Evolutionary conservation across 2,329 filamentous ascomycete genomes (phyloP).

Genomic region (Aspergillus fumigatus): DNA sequence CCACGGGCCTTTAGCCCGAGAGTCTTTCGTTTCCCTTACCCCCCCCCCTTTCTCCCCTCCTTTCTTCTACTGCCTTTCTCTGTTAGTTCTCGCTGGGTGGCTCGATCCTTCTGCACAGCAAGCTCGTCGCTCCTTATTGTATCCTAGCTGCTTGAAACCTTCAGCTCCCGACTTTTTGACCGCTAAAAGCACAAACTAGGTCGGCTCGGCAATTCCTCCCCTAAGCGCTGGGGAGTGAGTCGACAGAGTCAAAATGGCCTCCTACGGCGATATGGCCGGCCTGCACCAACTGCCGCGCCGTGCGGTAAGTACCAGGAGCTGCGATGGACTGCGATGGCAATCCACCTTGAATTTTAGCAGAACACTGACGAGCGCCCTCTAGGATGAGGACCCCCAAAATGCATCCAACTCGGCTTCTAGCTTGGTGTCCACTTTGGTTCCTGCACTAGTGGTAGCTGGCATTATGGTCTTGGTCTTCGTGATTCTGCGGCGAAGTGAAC

Average conservation of each 20-base stretch:
- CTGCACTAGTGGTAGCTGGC: slow-evolving; percentile 42
- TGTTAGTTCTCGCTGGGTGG: neutral
- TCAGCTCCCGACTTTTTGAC: neutral
- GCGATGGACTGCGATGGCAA: neutral
- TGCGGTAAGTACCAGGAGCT: slow-evolving; percentile 14
- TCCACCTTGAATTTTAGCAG: neutral
- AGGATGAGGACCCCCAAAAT: slow-evolving; percentile 11
- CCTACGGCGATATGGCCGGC: slow-evolving; percentile 12
- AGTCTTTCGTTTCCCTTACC: neutral
- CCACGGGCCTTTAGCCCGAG: neutral
- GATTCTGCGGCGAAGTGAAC: slow-evolving; percentile 46
- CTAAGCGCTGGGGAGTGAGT: neutral
- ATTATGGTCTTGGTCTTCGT: slow-evolving; percentile 48
- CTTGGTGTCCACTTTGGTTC: slow-evolving; percentile 47
- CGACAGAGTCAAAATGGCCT: slow-evolving; percentile 9
- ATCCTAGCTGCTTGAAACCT: neutral
- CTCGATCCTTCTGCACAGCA: neutral
- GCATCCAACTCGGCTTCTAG: slow-evolving; percentile 40
- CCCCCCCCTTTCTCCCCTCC: too few relatives aligned
- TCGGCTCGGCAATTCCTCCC: neutral
- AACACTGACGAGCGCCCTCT: neutral
- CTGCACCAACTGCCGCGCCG: slow-evolving; percentile 16
- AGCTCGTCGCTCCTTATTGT: neutral
- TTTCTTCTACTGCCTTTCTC: neutral
- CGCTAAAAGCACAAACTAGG: neutral